Base-by-base conservation (phyloP, 73 alveolate genomes). In the Paramecium sonneborni region DNA sequence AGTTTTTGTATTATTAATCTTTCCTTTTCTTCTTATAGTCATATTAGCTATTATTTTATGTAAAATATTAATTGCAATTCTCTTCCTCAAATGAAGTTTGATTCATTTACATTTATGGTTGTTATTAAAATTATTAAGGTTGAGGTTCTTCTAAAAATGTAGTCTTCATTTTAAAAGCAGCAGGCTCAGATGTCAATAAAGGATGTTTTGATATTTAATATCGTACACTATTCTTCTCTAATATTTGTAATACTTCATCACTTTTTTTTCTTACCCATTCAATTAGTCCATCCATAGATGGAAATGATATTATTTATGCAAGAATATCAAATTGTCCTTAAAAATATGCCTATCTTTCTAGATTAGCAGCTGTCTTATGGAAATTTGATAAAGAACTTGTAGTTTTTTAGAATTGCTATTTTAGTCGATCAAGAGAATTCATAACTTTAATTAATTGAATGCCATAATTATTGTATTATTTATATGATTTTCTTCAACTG, bases 21-120 rank as follows among this genome's bases (percentile, higher is more conserved):
- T 62, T 62, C 48, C 84, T 62, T 62, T 24, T 62, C 44, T 62
- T 62, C 46, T 46, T 62, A 12, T 32, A 12, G 24, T 62, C 84
- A 6, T 26, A 26, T 62, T 62, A 24, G 24, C 14, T 52, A 52
- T 30, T 21, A 62, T 30, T 30, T 62, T 62, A 32, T 11, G 39
- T 62, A 70, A 18, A 38, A 34, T 18, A 32, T 92, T 93, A 35
- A 68, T 55, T 52, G 93, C 97, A 70, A 92, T 94, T 92, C 87
- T 58, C 58, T 93, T 93, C 62, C 94, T 96, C 98, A 97, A 68
- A 52, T 52, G 68, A 52, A 52, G 5, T 52, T 52, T 52, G 68
- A 21, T n/a, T 52, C 14, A 52, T 52, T 52, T 52, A 18, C 68
- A 52, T 18, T 52, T 52, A 52, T 52, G 68, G 68, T 52, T 52